phyloP scores from a whole-genome alignment of 2,329 filamentous ascomycete genomes.

The Colletotrichum navitas region DNA sequence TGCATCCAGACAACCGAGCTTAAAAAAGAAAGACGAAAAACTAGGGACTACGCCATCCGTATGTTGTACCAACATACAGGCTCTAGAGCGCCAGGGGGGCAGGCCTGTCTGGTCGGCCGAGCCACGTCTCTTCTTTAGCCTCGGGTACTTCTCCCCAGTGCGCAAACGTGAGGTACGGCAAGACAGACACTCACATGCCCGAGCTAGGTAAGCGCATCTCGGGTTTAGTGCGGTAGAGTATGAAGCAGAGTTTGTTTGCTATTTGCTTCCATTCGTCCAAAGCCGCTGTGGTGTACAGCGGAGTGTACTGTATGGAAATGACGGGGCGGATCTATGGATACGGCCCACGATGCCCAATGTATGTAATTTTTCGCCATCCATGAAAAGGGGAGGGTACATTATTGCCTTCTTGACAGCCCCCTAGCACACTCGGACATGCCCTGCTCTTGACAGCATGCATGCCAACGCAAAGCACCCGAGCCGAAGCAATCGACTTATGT shows the following conservation, averaged over 20 bases:
- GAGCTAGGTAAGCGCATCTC: background rate
- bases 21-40: slow-evolving; percentile 31
- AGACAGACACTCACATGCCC: slow-evolving; percentile 9
- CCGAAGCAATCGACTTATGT: slow-evolving; percentile 28
- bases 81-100: slow-evolving; percentile 24
- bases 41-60: background rate
- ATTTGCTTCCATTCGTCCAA: slow-evolving; percentile 6
- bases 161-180: background rate
- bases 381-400: slow-evolving; percentile 22
- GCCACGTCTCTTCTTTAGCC: slow-evolving; percentile 29
- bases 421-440: background rate
- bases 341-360: slow-evolving; percentile 28
- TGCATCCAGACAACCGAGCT: slow-evolving; percentile 42
- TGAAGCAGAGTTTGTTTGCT: background rate
- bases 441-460: slow-evolving; percentile 14
- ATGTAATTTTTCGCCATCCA: slow-evolving; percentile 38
- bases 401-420: slow-evolving; percentile 15
- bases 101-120: slow-evolving; percentile 25
- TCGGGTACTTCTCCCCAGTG: slow-evolving; percentile 17
- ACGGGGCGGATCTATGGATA: slow-evolving; percentile 38
- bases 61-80: slow-evolving; percentile 10
- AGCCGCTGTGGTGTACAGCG: slow-evolving; percentile 12
- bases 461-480: background rate
- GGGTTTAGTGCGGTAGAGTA: slow-evolving; percentile 1
- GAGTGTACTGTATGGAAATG: slow-evolving; percentile 24